Evolutionary conservation across 1,139 yeast genomes (phyloP), one percentile per base, ranked within the genome.

Genomic region (Lodderomyces parapsilosis): DNA sequence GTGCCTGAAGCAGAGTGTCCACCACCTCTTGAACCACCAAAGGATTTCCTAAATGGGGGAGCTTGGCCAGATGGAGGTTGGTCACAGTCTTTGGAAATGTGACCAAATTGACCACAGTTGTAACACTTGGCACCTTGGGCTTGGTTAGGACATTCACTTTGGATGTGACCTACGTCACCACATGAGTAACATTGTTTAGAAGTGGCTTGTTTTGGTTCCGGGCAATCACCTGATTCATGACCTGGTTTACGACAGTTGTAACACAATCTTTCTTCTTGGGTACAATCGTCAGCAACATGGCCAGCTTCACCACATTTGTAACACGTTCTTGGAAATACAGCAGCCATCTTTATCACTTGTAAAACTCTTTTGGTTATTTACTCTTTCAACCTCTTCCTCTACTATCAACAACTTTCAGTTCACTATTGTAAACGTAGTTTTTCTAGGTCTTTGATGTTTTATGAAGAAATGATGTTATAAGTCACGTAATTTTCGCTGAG

Each of bases 291-390:
- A 51, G 96, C 96, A 60, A 87, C 78, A 74, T 89, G 96, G 56
- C 96, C 96, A 54, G 86, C 78, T 71, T 87, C 88, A 60, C 96
- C 96, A 73, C 96, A 90, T 69, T 87, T 88, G 78, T 81, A 86
- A 75, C 94, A 86, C 13, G 38, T 23, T 79, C 86, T 84, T 70
- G 88, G 89, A 72, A 81, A 84, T 65, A 79, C 76, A 55, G 82
- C 78, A 66, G 82, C 81, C 79, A 75, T 76, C 46, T 47, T 54
- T 32, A 22, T 4, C 24, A 17, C 7, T 3, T 3, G 8, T 43
- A 27, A 27, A n/a, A 40, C 37, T 23, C 20, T 25, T n/a, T 36
- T 45, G 25, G 32, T 41, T 43, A 23, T 22, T 36, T 23, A 5
- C 8, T 13, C 17, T 13, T 15, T 32, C 31, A 13, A 39, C 36